Conservation (phyloP, 192 early-diverging fungal species). For the Mortierella hygrophila region DNA sequence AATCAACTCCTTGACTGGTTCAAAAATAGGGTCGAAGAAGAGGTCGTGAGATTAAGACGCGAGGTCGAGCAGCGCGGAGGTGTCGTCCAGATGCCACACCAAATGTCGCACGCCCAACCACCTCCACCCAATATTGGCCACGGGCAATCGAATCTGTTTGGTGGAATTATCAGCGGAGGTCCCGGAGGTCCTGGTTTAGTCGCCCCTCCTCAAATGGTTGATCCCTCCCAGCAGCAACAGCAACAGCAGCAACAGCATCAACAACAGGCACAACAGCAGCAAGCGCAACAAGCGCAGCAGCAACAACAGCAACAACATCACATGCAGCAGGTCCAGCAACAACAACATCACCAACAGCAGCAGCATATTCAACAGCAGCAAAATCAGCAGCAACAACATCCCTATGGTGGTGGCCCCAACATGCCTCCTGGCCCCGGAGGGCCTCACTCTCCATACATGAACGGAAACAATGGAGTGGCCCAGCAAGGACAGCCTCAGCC, state of each 20-base stretch:
- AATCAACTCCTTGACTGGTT: neutral
- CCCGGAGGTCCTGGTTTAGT: conserved; percentile 62
- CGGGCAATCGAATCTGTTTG: conserved; percentile 70
- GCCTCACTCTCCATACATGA: conserved; percentile 60
- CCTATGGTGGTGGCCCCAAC: conserved; percentile 46
- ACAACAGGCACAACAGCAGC: conserved; percentile 30
- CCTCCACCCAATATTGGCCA: conserved; percentile 77
- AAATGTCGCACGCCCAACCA: conserved; percentile 63
- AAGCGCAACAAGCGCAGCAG: conserved; percentile 52
- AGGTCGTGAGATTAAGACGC: conserved; percentile 83
- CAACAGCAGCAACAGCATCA: conserved; percentile 48
- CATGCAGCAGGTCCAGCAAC: conserved; percentile 35
- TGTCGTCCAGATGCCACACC: conserved; percentile 64
- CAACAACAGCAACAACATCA: conserved; percentile 53
- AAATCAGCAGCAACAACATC: conserved; percentile 42
- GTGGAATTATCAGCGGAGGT: conserved; percentile 63
- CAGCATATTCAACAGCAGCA: conserved; percentile 59
- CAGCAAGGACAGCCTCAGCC: conserved; percentile 58
- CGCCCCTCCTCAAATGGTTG: conserved; percentile 67
- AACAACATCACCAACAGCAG: conserved; percentile 19
- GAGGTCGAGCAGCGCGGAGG: conserved; percentile 83
- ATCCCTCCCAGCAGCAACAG: conserved; percentile 56
- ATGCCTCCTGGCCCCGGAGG: conserved; percentile 52
- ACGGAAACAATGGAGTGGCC: conserved; percentile 49
- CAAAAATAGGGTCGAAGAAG: conserved; percentile 78